These are phyloP conservation scores for Aristolochia fimbriata DNA, from an alignment of 164 flowering plant genomes.

Conservation along the genomic window DNA sequence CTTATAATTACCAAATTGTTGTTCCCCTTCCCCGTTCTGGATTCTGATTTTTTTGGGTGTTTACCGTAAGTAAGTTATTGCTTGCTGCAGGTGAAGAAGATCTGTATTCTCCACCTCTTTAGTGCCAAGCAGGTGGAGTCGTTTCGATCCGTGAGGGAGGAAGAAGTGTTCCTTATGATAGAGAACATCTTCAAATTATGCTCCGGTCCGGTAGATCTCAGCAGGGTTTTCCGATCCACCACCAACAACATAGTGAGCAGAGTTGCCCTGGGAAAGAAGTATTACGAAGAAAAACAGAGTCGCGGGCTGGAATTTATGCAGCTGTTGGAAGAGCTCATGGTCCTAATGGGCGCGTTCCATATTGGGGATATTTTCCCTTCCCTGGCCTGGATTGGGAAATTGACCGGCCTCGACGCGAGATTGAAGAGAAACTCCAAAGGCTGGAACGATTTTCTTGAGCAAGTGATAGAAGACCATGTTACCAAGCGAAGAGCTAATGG, in stretches of 20 bases:
- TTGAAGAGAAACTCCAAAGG: neutral
- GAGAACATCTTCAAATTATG: neutral
- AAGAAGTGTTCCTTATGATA: neutral
- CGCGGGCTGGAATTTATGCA: neutral
- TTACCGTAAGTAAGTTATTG: neutral
- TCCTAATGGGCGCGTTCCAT: neutral
- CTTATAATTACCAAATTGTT: too few relatives aligned
- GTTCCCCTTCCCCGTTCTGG: neutral
- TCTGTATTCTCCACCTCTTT: slow-evolving; percentile 2
- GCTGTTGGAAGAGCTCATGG: neutral
- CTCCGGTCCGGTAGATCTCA: neutral
- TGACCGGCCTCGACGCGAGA: neutral
- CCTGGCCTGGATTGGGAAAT: neutral
- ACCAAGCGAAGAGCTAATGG: neutral
- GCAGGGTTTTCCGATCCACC: neutral
- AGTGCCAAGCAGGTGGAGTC: neutral
- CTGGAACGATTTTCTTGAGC: neutral
- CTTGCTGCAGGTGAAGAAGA: neutral
- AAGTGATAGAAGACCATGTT: neutral
- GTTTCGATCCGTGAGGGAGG: slow-evolving; percentile 2
- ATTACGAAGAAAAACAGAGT: neutral
- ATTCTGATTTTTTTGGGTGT: neutral
- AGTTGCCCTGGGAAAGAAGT: neutral
- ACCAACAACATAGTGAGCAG: neutral
- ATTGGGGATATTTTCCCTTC: slow-evolving; percentile 5